phyloP scores from a whole-genome alignment of 306 rosid genomes.

The Luffa aegyptiaca region DNA sequence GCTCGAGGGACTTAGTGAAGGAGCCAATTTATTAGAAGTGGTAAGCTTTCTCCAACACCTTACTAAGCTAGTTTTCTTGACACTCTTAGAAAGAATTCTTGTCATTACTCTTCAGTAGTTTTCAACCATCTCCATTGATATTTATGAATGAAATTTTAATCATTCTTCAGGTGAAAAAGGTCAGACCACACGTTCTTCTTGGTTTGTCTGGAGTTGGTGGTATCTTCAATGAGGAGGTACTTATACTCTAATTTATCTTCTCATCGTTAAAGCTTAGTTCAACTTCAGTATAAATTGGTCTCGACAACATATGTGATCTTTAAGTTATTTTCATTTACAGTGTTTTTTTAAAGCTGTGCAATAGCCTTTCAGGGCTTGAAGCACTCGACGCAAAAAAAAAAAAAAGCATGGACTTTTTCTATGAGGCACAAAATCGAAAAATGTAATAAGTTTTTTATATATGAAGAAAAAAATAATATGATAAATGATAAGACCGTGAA shows the following conservation, averaged over 20 bases:
- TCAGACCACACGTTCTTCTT: constrained; percentile 88
- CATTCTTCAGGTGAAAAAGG: constrained; percentile 63
- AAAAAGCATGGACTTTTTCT: too few species aligned
- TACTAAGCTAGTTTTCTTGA: neutral
- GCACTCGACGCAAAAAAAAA: too few species aligned
- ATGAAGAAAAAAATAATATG: too few species aligned
- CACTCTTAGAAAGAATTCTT: neutral
- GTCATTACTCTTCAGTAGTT: neutral
- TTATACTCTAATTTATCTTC: constrained; percentile 9
- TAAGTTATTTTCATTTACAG: neutral
- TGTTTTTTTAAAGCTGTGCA: too few species aligned
- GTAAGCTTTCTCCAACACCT: constrained; percentile 35
- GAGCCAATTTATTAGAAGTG: constrained; percentile 86
- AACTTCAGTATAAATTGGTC: neutral
- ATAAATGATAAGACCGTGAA: too few species aligned
- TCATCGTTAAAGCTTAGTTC: neutral
- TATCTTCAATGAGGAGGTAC: constrained; percentile 82
- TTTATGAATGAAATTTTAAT: constrained; percentile 1
- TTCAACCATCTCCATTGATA: neutral
- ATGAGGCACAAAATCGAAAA: too few species aligned
- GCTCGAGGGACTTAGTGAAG: constrained; percentile 77
- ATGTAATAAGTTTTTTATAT: too few species aligned
- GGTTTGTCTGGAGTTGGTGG: constrained; percentile 99
- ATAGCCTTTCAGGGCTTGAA: too few species aligned
- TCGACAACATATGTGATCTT: neutral